Evolutionary conservation across 2,329 filamentous ascomycete species (phyloP).

Genomic region (Colletotrichum sp.): DNA sequence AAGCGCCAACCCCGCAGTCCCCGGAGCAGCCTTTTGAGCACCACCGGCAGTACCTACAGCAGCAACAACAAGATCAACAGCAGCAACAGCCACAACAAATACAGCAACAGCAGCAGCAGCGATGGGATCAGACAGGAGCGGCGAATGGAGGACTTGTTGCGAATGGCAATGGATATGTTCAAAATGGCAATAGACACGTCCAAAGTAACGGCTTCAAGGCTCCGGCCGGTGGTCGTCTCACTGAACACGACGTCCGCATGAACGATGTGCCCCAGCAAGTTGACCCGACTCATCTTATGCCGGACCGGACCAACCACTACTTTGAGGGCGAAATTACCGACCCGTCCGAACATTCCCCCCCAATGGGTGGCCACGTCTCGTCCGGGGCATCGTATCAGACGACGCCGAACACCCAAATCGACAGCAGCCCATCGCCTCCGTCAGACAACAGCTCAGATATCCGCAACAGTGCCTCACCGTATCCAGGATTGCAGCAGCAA

Average conservation of each 20-base stretch:
- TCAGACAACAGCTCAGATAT: constrained; percentile 41
- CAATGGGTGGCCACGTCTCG: constrained; percentile 41
- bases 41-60: not conserved
- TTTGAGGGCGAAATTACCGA: constrained; percentile 27
- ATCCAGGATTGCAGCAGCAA: constrained; percentile 10
- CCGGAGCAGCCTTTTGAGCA: constrained; percentile 4
- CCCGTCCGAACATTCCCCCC: constrained; percentile 47
- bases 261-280: not conserved
- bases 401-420: constrained; percentile 51
- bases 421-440: constrained; percentile 44
- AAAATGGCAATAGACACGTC: too few relatives aligned
- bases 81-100: constrained; percentile 3
- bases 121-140: not conserved
- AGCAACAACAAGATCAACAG: not conserved
- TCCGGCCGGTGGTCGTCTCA: not conserved
- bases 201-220: not conserved
- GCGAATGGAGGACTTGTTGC: not conserved
- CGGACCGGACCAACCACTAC: constrained; percentile 11
- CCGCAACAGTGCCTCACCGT: constrained; percentile 41
- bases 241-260: not conserved
- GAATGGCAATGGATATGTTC: not conserved
- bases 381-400: constrained; percentile 46
- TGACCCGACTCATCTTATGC: constrained; percentile 12
- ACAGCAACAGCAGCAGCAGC: not conserved
- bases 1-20: constrained; percentile 27